Conservation (phyloP, 2,329 filamentous ascomycete species). For the Xylariaceae sp. region DNA sequence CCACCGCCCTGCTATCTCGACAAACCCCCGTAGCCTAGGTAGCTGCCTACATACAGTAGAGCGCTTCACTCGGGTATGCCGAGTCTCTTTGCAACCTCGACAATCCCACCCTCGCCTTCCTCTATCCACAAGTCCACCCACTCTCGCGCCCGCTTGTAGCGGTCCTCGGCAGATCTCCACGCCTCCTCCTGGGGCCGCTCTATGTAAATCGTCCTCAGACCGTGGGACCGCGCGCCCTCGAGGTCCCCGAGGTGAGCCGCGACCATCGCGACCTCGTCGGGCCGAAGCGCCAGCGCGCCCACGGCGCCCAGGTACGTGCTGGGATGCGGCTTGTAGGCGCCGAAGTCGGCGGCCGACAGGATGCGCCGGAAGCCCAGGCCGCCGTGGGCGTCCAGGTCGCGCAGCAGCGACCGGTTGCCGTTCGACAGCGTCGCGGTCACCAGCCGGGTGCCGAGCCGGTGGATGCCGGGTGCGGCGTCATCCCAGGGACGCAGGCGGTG, state of each 20-base stretch:
- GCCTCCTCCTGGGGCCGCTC: slow-evolving; percentile 69
- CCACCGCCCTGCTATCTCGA: not conserved
- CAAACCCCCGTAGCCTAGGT: too few relatives aligned
- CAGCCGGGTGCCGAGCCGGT: slow-evolving; percentile 54
- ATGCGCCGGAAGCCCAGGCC: slow-evolving; percentile 64
- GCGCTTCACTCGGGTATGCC: slow-evolving; percentile 32
- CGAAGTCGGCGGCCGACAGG: slow-evolving; percentile 70
- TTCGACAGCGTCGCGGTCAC: slow-evolving; percentile 73
- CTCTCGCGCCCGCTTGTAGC: slow-evolving; percentile 54
- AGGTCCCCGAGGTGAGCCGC: slow-evolving; percentile 75
- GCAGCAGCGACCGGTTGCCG: slow-evolving; percentile 68
- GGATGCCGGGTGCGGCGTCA: slow-evolving; percentile 62
- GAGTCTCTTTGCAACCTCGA: slow-evolving; percentile 54
- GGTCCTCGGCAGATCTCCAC: slow-evolving; percentile 54
- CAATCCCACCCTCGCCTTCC: slow-evolving; percentile 52
- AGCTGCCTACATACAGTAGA: not conserved
- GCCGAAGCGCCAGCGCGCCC: slow-evolving; percentile 56
- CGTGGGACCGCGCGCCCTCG: slow-evolving; percentile 63
- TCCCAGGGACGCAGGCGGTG: slow-evolving; percentile 72
- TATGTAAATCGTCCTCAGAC: slow-evolving; percentile 74
- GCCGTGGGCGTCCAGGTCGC: slow-evolving; percentile 63
- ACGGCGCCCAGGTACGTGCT: slow-evolving; percentile 71
- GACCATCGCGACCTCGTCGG: slow-evolving; percentile 72
- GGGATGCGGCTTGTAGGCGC: slow-evolving; percentile 73
- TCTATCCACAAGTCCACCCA: slow-evolving; percentile 70